Conservation (phyloP, 2,329 filamentous ascomycete genomes). For the Cladosporium oxysporum region DNA sequence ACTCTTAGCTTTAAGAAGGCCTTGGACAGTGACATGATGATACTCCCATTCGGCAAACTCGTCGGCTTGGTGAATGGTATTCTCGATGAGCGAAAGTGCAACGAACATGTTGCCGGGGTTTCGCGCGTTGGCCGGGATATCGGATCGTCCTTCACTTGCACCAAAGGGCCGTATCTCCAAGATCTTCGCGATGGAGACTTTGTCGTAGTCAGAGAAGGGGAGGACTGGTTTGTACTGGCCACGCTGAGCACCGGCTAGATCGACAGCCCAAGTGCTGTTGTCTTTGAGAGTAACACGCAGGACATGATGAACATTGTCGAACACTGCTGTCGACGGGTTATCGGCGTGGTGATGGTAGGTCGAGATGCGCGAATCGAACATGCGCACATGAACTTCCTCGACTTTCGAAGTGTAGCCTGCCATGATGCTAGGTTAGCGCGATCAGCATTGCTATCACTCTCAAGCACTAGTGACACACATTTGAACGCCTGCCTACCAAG, state of each 20-base stretch:
- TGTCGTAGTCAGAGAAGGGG: slow-evolving; percentile 6
- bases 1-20: background rate
- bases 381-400: background rate
- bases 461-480: background rate
- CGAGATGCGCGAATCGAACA: background rate
- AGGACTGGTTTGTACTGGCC: slow-evolving; percentile 22
- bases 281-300: slow-evolving; percentile 17
- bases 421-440: background rate
- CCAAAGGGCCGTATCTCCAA: background rate
- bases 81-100: background rate
- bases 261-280: slow-evolving; percentile 21
- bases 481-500: background rate
- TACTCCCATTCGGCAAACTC: slow-evolving; percentile 4
- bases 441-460: background rate
- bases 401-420: background rate
- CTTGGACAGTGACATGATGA: background rate
- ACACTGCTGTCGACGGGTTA: background rate
- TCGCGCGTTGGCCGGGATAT: background rate
- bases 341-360: background rate
- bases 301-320: slow-evolving; percentile 15
- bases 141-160: background rate
- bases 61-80: background rate
- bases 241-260: slow-evolving; percentile 26
- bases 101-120: background rate
- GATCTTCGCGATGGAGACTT: background rate